Conservation (phyloP, 2,329 filamentous ascomycete species). For the Diaporthe sp. region DNA sequence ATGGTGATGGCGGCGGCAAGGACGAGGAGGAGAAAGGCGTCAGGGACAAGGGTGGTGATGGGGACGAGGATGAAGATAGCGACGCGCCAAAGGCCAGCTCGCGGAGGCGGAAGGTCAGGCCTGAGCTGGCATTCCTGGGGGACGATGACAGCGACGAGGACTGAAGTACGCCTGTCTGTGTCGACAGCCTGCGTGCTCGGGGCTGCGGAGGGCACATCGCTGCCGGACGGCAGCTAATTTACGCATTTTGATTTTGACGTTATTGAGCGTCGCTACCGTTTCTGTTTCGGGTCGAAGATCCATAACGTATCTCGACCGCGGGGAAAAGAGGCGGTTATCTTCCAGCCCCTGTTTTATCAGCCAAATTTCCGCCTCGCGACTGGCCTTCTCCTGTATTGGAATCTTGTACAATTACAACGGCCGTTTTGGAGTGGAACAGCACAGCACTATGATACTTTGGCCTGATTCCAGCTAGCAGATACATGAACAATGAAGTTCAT, state of each 20-base stretch:
- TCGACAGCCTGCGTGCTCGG: background rate
- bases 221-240: background rate
- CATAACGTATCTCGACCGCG: background rate
- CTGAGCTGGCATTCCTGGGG: conserved; percentile 74
- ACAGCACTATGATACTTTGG: too few species aligned
- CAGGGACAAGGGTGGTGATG: conserved; percentile 48
- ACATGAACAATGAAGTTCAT: too few species aligned
- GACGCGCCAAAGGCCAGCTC: conserved; percentile 56
- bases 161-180: conserved; percentile 46
- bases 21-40: conserved; percentile 46
- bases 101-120: conserved; percentile 60
- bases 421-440: background rate
- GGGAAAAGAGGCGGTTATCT: too few species aligned
- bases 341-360: background rate
- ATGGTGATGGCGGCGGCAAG: conserved; percentile 45
- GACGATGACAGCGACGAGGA: conserved; percentile 79
- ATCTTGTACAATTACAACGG: background rate
- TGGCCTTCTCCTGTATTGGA: background rate
- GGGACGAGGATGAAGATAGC: conserved; percentile 46
- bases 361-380: background rate
- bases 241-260: background rate
- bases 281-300: background rate
- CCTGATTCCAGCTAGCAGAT: too few species aligned
- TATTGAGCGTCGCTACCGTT: background rate
- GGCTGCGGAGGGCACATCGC: background rate